Evolutionary conservation across 805 yeast species (phyloP).

Genomic region (Dipodascopsis uninucleata): DNA sequence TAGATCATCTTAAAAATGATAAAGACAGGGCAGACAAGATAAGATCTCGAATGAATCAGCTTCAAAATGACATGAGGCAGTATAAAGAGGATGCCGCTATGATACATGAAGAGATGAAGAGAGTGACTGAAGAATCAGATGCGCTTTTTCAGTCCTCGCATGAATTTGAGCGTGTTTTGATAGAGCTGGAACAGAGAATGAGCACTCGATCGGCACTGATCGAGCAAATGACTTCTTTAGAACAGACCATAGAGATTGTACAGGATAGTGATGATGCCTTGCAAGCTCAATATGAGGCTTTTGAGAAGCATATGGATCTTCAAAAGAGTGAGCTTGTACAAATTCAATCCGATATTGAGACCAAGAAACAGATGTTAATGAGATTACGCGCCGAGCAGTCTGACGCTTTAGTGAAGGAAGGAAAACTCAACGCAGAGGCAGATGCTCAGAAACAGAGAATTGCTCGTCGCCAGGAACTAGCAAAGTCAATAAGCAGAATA

Average conservation of each 20-base stretch:
- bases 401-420: constrained; percentile 47
- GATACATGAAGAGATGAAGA: constrained; percentile 49
- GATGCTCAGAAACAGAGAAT: constrained; percentile 24
- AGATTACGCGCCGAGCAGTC: constrained; percentile 38
- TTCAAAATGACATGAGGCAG: constrained; percentile 44
- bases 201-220: constrained; percentile 45
- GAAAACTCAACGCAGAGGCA: constrained; percentile 49
- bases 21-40: constrained; percentile 65
- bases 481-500: constrained; percentile 5
- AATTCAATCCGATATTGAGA: constrained; percentile 31
- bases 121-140: constrained; percentile 57
- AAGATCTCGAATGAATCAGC: constrained; percentile 44
- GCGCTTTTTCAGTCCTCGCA: constrained; percentile 70
- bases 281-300: constrained; percentile 42
- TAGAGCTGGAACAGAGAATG: constrained; percentile 55
- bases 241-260: constrained; percentile 45
- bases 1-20: constrained; percentile 70
- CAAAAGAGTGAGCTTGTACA: constrained; percentile 29
- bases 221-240: constrained; percentile 53
- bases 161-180: constrained; percentile 69
- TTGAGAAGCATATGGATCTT: constrained; percentile 36
- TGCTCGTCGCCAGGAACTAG: constrained; percentile 18
- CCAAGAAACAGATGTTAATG: constrained; percentile 32
- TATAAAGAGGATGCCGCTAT: constrained; percentile 49
- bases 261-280: constrained; percentile 46